A percentile compares a stretch with the other conserved stretches of the same genome.
Conservation (phyloP, 345 rosid genomes). For the Citrus medica region DNA sequence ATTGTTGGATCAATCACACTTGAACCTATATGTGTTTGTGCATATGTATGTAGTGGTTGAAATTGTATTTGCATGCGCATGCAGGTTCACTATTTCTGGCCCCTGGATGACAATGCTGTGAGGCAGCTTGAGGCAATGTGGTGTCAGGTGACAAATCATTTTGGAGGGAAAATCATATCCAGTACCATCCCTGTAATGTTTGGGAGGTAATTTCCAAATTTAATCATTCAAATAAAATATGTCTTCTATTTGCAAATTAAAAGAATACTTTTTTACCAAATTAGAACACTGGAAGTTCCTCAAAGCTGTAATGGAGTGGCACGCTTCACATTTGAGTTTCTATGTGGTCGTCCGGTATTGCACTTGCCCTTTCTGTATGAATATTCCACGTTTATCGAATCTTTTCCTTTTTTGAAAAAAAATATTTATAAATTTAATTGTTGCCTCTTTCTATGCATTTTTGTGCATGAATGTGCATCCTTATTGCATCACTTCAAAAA, state of each 20-base stretch:
- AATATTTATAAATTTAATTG: neutral
- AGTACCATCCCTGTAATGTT: conserved; percentile 76
- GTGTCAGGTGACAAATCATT: conserved; percentile 53
- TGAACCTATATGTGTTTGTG: neutral
- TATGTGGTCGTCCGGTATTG: conserved; percentile 75
- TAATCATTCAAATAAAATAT: neutral
- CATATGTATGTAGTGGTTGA: conserved; percentile 18
- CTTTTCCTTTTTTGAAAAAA: neutral
- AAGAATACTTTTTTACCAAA: conserved; percentile 5
- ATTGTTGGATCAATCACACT: neutral
- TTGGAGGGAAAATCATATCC: conserved; percentile 59
- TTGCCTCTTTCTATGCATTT: neutral
- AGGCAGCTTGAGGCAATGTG: conserved; percentile 66
- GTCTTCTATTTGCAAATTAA: neutral
- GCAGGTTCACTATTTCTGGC: conserved; percentile 84
- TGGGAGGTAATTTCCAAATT: conserved; percentile 62
- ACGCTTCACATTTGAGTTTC: conserved; percentile 72
- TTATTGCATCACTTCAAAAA: neutral
- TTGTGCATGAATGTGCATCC: neutral
- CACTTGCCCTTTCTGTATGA: conserved; percentile 5
- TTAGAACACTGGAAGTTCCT: conserved; percentile 73
- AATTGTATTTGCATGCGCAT: conserved; percentile 17
- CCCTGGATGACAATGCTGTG: conserved; percentile 40
- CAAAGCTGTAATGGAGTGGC: conserved; percentile 85
- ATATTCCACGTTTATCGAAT: neutral